Evolutionary conservation across 345 rosid species (phyloP).

Genomic region (Populus tremula): DNA sequence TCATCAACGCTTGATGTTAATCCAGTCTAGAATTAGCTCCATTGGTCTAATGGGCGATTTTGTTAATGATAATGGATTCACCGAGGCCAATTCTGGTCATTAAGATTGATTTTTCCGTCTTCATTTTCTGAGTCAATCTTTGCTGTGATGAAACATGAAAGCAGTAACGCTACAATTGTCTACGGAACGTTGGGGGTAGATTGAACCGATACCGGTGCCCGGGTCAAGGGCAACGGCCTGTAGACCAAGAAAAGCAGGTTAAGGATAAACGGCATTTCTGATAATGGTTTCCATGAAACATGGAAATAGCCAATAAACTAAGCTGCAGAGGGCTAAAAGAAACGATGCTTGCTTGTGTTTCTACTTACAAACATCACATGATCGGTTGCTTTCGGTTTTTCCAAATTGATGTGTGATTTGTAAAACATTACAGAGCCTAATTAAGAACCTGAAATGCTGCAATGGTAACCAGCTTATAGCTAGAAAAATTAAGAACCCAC

Average conservation of each 20-base stretch:
- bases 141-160: background rate
- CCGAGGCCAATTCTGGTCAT: too few species aligned
- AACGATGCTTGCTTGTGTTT: too few species aligned
- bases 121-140: background rate
- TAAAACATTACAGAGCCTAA: too few species aligned
- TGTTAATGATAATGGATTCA: too few species aligned
- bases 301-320: background rate
- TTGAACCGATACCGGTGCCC: background rate
- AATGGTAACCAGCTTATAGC: too few species aligned
- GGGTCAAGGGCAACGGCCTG: background rate
- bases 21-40: background rate
- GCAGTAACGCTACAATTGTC: background rate
- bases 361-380: too few species aligned
- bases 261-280: background rate
- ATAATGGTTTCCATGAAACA: background rate
- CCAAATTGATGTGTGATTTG: too few species aligned
- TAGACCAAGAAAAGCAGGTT: background rate
- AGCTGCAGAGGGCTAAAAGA: too few species aligned
- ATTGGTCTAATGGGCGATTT: background rate
- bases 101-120: background rate
- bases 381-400: too few species aligned
- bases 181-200: background rate
- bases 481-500: too few species aligned
- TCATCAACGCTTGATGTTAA: background rate
- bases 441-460: too few species aligned